Base-by-base conservation (phyloP, 345 rosid genomes). In the Salix caprea region DNA sequence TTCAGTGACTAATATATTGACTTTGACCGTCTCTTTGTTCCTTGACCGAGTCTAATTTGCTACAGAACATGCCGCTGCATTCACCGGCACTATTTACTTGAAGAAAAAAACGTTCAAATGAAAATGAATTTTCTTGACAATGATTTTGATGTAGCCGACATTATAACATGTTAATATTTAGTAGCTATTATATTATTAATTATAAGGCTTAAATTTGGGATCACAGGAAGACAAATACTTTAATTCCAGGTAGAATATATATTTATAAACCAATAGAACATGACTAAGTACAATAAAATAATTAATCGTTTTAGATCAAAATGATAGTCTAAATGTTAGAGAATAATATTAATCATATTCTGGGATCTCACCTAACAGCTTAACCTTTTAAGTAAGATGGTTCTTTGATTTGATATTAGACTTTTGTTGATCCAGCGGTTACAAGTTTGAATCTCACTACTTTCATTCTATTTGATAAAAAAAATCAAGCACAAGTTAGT, bases 301-400 rank as follows among this genome's bases (percentile, higher is more conserved):
- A 34, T 34, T 34, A 34, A 34, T 34, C 6, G 37, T 34, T 34
- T 34, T 34, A 5, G 37, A 34, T 34, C 37, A 34, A 34, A 34
- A 34, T 34, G 37, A 34, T 34, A 34, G 37, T 34, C 6, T 34
- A 34, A 34, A 34, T 34, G 1, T 34, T 34, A 34, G 1, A 34
- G 6, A 34, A 34, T 34, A 34, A 34, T 5, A 34, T 5, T 5
- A 34, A 34, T 34, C 1, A 34, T 34, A 34, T 34, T 34, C 0
- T 34, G 1, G 0, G 0, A 0, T 34, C 0, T 0, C 37, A 34
- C 1, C 1, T 34, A 34, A 34, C 1, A 34, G 0, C 0, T 34
- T 34, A 34, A 34, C 37, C 7, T 34, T 5, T 34, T 34, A 4
- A 34, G 37, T 34, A 34, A 34, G 7, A 34, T 34, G 1, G 37